phyloP scores from a whole-genome alignment of 148 eudicot species.

The Spergularia marina region DNA sequence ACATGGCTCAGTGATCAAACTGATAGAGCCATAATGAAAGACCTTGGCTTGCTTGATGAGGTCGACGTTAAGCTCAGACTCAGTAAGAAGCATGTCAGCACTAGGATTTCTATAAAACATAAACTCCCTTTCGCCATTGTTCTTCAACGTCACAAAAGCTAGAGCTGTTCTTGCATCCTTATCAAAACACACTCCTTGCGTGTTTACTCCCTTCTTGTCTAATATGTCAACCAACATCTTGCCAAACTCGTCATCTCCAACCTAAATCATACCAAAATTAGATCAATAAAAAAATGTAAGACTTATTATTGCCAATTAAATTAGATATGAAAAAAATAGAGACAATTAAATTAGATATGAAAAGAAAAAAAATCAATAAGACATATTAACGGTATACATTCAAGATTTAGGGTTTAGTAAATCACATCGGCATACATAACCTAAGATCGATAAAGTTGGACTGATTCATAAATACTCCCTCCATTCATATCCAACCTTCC shows the following conservation, averaged over 20 bases:
- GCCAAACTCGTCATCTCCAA: conserved; percentile 69
- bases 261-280: conserved; percentile 15
- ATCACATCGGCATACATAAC: too few species aligned
- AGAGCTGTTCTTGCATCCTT: conserved; percentile 53
- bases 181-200: conserved; percentile 44
- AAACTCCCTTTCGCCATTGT: conserved; percentile 57
- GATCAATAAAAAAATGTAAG: too few species aligned
- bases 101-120: conserved; percentile 74
- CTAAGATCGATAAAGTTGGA: too few species aligned
- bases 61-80: conserved; percentile 37
- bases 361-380: too few species aligned
- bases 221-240: conserved; percentile 55
- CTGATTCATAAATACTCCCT: too few species aligned
- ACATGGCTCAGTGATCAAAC: conserved; percentile 57
- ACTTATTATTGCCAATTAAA: too few species aligned
- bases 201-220: conserved; percentile 43
- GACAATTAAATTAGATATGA: too few species aligned
- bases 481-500: too few species aligned
- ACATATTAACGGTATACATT: too few species aligned
- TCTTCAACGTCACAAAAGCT: conserved; percentile 52
- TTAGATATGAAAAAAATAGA: too few species aligned
- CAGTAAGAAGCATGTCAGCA: conserved; percentile 56
- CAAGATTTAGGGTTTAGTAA: too few species aligned
- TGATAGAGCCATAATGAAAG: conserved; percentile 68
- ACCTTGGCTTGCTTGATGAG: conserved; percentile 49